phyloP scores from a whole-genome alignment of 768 basidiomycete species.

The Suillus subalutaceus region DNA sequence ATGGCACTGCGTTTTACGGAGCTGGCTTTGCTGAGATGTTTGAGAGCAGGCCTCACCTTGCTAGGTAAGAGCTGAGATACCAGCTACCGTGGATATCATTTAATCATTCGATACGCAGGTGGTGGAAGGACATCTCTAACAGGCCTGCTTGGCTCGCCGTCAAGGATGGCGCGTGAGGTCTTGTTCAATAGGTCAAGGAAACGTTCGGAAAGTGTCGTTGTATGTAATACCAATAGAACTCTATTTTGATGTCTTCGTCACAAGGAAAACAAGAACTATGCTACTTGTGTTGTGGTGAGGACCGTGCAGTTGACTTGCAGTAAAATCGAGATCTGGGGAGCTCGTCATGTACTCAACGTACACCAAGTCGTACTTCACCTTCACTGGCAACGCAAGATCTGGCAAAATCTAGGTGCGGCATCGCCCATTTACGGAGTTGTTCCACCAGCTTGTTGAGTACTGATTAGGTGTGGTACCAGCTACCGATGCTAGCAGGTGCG shows the following conservation, averaged over 20 bases:
- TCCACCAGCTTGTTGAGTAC: too few species aligned
- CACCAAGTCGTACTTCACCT: too few species aligned
- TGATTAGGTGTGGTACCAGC: too few species aligned
- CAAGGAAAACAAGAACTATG: too few species aligned
- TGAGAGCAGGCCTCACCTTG: slow-evolving; percentile 43
- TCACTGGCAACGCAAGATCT: too few species aligned
- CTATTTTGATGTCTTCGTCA: not conserved
- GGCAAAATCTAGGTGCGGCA: too few species aligned
- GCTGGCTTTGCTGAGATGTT: slow-evolving; percentile 34
- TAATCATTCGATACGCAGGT: slow-evolving; percentile 34
- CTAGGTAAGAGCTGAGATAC: slow-evolving; percentile 35
- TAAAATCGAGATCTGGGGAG: too few species aligned
- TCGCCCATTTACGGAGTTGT: too few species aligned
- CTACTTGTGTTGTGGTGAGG: too few species aligned
- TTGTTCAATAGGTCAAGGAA: not conserved
- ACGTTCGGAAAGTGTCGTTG: not conserved
- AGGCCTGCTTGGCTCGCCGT: slow-evolving; percentile 52
- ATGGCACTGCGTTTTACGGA: slow-evolving; percentile 33
- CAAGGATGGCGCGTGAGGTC: slow-evolving; percentile 35
- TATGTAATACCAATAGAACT: not conserved
- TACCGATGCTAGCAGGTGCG: too few species aligned
- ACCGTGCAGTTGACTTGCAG: too few species aligned
- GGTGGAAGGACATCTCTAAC: slow-evolving; percentile 52
- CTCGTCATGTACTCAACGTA: too few species aligned
- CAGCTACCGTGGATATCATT: not conserved